Percentiles rank a stretch among this genome's conserved stretches.
phyloP scores from a whole-genome alignment of 768 basidiomycete species.

The Calocybe indica region DNA sequence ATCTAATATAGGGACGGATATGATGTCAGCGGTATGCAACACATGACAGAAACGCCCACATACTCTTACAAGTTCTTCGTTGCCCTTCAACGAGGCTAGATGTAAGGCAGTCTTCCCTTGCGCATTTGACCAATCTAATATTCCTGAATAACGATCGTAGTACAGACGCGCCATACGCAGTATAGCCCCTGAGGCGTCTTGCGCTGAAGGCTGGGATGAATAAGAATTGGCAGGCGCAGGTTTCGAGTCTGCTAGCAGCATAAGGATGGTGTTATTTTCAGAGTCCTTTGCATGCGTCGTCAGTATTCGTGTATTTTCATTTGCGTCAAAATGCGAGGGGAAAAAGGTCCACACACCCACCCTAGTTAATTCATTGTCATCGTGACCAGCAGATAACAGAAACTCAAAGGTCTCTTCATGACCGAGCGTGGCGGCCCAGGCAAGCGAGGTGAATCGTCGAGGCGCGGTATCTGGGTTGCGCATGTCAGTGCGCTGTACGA shows the following conservation, averaged over 20 bases:
- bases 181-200: constrained; percentile 64
- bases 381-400: constrained; percentile 79
- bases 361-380: constrained; percentile 88
- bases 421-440: constrained; percentile 87
- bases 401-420: constrained; percentile 94
- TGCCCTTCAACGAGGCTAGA: constrained; percentile 82
- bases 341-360: constrained; percentile 37
- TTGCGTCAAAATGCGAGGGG: constrained; percentile 2
- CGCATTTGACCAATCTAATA: constrained; percentile 88
- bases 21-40: neutral
- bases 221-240: constrained; percentile 44
- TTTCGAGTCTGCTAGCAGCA: constrained; percentile 83
- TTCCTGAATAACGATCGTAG: constrained; percentile 79
- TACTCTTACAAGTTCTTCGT: constrained; percentile 84
- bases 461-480: constrained; percentile 81
- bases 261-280: constrained; percentile 90
- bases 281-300: constrained; percentile 53
- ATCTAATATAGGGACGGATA: constrained; percentile 44
- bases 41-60: constrained; percentile 20
- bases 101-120: constrained; percentile 90
- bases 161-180: constrained; percentile 86
- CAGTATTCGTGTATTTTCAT: neutral
- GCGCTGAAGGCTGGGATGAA: constrained; percentile 38
- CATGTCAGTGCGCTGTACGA: constrained; percentile 82
- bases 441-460: constrained; percentile 78